These are phyloP conservation scores for Boletus edulis DNA, from an alignment of 768 basidiomycete genomes.

Conservation along the genomic window DNA sequence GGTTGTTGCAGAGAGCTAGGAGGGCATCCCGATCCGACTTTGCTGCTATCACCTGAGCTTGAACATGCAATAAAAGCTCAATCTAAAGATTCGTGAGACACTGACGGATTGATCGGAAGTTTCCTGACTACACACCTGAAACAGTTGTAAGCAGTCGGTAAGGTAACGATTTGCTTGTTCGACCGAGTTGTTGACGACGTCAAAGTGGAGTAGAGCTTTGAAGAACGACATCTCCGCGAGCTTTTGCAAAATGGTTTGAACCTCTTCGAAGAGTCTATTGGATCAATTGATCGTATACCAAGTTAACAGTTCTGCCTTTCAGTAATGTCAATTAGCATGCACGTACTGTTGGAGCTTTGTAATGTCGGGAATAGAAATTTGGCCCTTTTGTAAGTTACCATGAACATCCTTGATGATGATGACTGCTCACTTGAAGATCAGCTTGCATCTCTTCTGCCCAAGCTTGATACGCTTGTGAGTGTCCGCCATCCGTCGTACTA, in stretches of 20 bases:
- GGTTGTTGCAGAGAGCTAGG: background rate
- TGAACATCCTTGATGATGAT: background rate
- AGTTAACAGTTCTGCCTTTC: background rate
- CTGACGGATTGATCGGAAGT: background rate
- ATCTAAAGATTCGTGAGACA: background rate
- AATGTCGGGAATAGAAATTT: background rate
- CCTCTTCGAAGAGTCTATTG: slow-evolving; percentile 1
- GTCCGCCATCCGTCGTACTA: background rate
- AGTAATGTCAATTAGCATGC: too few relatives aligned
- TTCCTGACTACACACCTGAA: background rate
- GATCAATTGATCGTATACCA: background rate
- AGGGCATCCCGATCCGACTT: background rate
- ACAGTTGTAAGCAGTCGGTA: background rate
- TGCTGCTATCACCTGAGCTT: background rate
- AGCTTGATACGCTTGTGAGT: background rate
- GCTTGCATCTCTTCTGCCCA: background rate
- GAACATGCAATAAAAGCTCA: background rate
- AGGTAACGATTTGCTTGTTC: background rate
- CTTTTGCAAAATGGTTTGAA: background rate
- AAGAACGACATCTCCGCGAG: slow-evolving; percentile 4
- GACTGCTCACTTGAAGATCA: background rate
- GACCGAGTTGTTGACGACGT: background rate
- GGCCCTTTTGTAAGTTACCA: background rate
- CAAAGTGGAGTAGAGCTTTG: slow-evolving; percentile 3
- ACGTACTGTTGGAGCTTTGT: slow-evolving; percentile 1